A percentile compares a stretch with the other conserved stretches of the same genome.
phyloP scores from a whole-genome alignment of 371 early-diverging fungal genomes.

The Mucor racemosus region DNA sequence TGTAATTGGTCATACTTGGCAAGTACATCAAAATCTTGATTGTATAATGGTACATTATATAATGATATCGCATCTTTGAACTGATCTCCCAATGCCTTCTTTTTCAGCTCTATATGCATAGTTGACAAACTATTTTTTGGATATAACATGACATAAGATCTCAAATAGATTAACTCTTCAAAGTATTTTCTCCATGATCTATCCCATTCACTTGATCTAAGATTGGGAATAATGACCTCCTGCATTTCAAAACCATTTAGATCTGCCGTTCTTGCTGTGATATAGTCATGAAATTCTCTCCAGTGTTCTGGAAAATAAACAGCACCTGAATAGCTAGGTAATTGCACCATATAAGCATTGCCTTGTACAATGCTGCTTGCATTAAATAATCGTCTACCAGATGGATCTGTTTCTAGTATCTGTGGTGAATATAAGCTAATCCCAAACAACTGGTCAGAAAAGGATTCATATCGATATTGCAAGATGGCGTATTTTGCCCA shows the following conservation, averaged over 20 bases:
- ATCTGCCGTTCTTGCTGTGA: constrained; percentile 58
- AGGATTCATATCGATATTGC: constrained; percentile 51
- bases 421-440: constrained; percentile 67
- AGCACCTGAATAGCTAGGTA: constrained; percentile 59
- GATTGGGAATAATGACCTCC: constrained; percentile 7
- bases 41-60: constrained; percentile 54
- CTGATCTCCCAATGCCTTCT: constrained; percentile 41
- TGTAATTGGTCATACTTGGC: constrained; percentile 50
- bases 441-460: constrained; percentile 46
- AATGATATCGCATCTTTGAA: constrained; percentile 41
- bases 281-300: constrained; percentile 71
- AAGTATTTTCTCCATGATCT: constrained; percentile 67
- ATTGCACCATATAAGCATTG: constrained; percentile 45
- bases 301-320: constrained; percentile 72
- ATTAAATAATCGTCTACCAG: constrained; percentile 31
- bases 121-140: constrained; percentile 61
- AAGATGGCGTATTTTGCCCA: constrained; percentile 66
- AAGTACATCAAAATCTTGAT: constrained; percentile 32
- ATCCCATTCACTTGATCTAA: constrained; percentile 59
- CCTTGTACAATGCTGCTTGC: neutral
- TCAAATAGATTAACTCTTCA: constrained; percentile 65
- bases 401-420: constrained; percentile 42
- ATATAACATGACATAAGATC: constrained; percentile 67
- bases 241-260: constrained; percentile 42
- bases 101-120: constrained; percentile 55